A percentile compares a stretch with the other conserved stretches of the same genome.
phyloP scores from a whole-genome alignment of 345 rosid species.

The Syzygium oleosum region DNA sequence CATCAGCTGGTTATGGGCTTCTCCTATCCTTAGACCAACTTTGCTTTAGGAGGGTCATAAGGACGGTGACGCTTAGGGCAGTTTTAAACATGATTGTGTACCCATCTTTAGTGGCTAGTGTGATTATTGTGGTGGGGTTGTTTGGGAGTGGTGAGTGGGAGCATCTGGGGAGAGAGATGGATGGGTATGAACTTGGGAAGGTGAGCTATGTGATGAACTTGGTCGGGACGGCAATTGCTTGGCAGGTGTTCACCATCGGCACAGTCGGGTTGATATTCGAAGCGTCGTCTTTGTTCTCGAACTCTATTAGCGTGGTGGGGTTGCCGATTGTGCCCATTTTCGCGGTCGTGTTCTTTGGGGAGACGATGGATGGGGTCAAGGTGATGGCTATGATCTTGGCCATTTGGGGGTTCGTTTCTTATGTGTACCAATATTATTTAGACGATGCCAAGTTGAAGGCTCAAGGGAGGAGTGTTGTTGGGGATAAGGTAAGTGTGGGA shows the following conservation, averaged over 20 bases:
- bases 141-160: conserved; percentile 39
- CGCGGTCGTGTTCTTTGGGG: conserved; percentile 27
- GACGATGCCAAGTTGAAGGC: conserved; percentile 3
- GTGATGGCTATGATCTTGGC: conserved; percentile 27
- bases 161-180: conserved; percentile 15
- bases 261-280: conserved; percentile 23
- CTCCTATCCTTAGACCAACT: conserved; percentile 14
- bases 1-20: conserved; percentile 20
- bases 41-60: conserved; percentile 13
- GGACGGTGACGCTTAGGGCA: conserved; percentile 3
- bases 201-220: conserved; percentile 25
- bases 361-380: conserved; percentile 26
- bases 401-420: conserved; percentile 35
- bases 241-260: conserved; percentile 25
- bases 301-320: conserved; percentile 13
- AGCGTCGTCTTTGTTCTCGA: conserved; percentile 31
- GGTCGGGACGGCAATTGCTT: conserved; percentile 15
- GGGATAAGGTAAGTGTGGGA: not conserved
- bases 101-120: conserved; percentile 9
- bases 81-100: conserved; percentile 27
- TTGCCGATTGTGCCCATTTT: conserved; percentile 27
- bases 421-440: conserved; percentile 23
- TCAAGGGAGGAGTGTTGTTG: not conserved
- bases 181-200: conserved; percentile 20
- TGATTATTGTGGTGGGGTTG: conserved; percentile 13